phyloP scores from a whole-genome alignment of 306 rosid species.

The Malus sylvestris region DNA sequence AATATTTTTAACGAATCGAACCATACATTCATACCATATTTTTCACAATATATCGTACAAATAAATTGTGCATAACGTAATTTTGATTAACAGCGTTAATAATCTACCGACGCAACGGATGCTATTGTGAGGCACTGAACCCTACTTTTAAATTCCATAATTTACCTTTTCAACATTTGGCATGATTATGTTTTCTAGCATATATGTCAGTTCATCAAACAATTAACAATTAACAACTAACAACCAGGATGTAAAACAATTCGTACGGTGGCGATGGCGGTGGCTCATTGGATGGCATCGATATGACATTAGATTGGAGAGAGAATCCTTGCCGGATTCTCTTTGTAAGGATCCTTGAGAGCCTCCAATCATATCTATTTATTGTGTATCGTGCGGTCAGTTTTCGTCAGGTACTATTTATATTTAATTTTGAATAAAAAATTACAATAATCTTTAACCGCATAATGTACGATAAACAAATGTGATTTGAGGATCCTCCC shows the following conservation, averaged over 20 bases:
- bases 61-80: no score
- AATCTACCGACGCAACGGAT: no score
- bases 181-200: background rate
- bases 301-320: background rate
- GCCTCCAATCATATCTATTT: rapidly evolving
- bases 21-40: background rate
- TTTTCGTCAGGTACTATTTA: no score
- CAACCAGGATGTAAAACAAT: background rate
- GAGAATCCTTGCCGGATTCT: rapidly evolving
- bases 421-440: no score
- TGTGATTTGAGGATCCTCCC: no score
- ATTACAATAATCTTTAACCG: no score
- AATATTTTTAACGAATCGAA: no score
- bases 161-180: background rate
- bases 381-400: rapidly evolving
- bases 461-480: no score
- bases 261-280: background rate
- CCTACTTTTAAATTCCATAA: background rate
- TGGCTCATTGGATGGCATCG: background rate
- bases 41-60: background rate
- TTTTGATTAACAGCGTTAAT: no score
- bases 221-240: background rate
- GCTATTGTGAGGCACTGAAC: background rate
- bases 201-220: background rate
- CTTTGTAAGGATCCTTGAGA: rapidly evolving